Base-by-base conservation (phyloP, 345 rosid genomes). In the Euphorbia tirucalli region DNA sequence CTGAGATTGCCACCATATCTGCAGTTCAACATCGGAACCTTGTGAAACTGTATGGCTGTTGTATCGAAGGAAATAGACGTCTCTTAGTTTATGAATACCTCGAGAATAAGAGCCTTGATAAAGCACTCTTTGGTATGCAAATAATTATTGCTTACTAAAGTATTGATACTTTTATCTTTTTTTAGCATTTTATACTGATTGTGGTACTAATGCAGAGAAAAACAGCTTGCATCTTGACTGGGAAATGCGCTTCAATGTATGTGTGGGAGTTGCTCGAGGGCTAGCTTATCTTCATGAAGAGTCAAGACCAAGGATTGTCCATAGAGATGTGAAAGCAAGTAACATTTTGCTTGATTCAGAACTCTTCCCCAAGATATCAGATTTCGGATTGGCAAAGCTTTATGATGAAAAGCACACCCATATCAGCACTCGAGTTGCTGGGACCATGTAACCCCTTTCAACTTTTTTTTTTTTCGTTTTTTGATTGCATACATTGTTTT, bases 1-100 rank as follows among this genome's bases (percentile, higher is more conserved):
- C 81, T 24, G 86, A 83, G 74, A 65, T 80, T 22, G 77, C 82
- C 1, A 72, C 69, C 50, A 72, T 81, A 58, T 61, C 91, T 52
- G 87, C 89, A 32, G 89, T 85, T 69, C 91, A 87, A 68, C 89
- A 87, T 74, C 85, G 89, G 24, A 55, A 72, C 30, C 76, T 72
- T 7, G 76, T 72, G 62, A 65, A 44, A 56, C 13, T 72, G 63
- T 56, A 72, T 55, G 76, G 76, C 16, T 72, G 70, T 25, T 72
- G 76, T 35, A 72, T 72, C 3, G 70, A 72, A 72, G 76, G 70
- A 56, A 72, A 28, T 41, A 65, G 76, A 30, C 70, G 76, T 5
- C 76, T 72, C 46, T 46, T 72, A 41, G 76, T 72, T 19, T 72
- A 72, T 65, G 76, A 72, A 65, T 72, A 72, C 50, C 76, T 72